Base-by-base conservation (phyloP, 2,329 filamentous ascomycete species). In the Coleophoma crateriformis region DNA sequence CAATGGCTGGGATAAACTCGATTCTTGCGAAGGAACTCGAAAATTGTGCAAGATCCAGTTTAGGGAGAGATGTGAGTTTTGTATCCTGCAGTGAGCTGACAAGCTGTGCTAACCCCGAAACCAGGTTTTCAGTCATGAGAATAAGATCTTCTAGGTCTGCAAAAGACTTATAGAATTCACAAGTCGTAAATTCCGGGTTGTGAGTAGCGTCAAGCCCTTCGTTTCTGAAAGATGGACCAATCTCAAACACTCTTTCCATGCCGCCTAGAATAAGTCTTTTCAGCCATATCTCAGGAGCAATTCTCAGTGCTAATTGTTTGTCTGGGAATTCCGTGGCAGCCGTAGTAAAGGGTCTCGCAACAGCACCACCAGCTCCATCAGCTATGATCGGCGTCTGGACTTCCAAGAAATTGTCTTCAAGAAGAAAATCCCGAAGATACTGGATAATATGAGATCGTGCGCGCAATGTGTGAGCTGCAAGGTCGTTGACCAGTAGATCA, bases 111-210 rank as follows among this genome's bases (percentile, higher is more conserved):
- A 91, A 72, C 15, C 78, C 75, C 33, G 65, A 71, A 33, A 96
- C 68, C 44, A 97, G 69, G 13, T 76, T 71, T 65, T 94, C 87
- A 1, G 92, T 97, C 64, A 84, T 81, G 17, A 68, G 64, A 62
- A 95, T 90, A 46, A 97, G 72, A 39, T 88, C 81, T 34, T 83
- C 72, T 0, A 96, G 77, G 55, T 85, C 87, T 52, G 86, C 83
- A 61, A 91, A 95, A 3, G 91, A 85, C 53, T 87, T 85, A 69
- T 99, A 99, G 70, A 96, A 97, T 70, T 99, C 94, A 73, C 92
- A 97, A 52, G 89, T 97, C 41, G 88, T 94, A 70, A 97, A 99
- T 65, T 99, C 94, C 0, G 94, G 92, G 64, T 99, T 99, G 66
- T 99, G 94, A 0, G 90, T 96, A 32, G 79, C 80, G 66, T 96